Percentiles rank a stretch among this genome's conserved stretches.
These are phyloP conservation scores for Yamadazyma atmosphaerica DNA, from an alignment of 1,139 yeast species.

Conservation along the genomic window DNA sequence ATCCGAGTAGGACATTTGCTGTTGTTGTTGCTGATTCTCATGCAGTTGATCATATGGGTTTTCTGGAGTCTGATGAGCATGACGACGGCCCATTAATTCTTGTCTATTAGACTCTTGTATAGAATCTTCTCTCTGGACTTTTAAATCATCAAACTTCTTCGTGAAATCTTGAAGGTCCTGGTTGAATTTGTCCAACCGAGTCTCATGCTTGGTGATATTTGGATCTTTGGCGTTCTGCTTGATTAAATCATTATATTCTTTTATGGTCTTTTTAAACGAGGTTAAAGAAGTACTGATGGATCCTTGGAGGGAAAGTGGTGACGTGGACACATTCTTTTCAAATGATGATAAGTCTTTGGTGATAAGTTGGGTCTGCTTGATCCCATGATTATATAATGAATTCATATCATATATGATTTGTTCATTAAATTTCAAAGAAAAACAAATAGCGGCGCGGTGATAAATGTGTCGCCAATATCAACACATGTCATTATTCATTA, in stretches of 20 bases:
- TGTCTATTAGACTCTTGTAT: slow-evolving; percentile 54
- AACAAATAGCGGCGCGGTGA: no score
- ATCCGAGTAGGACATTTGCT: slow-evolving; percentile 50
- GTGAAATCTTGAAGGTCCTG: slow-evolving; percentile 58
- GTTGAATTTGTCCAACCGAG: slow-evolving; percentile 61
- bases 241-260: slow-evolving; percentile 70
- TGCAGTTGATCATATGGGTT: slow-evolving; percentile 55
- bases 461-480: neutral
- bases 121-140: slow-evolving; percentile 62
- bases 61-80: slow-evolving; percentile 41
- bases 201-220: slow-evolving; percentile 61
- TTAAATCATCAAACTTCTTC: slow-evolving; percentile 61
- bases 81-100: slow-evolving; percentile 62
- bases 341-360: slow-evolving; percentile 67
- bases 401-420: slow-evolving; percentile 43
- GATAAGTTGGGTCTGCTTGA: slow-evolving; percentile 76
- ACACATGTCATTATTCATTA: slow-evolving; percentile 1
- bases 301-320: slow-evolving; percentile 79
- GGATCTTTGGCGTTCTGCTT: slow-evolving; percentile 59
- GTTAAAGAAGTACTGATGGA: slow-evolving; percentile 82
- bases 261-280: slow-evolving; percentile 71
- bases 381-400: slow-evolving; percentile 84
- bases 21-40: slow-evolving; percentile 10
- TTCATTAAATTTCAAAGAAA: neutral
- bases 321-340: slow-evolving; percentile 62